Conservation (phyloP, 768 basidiomycete genomes). For the Boletus fagicola region DNA sequence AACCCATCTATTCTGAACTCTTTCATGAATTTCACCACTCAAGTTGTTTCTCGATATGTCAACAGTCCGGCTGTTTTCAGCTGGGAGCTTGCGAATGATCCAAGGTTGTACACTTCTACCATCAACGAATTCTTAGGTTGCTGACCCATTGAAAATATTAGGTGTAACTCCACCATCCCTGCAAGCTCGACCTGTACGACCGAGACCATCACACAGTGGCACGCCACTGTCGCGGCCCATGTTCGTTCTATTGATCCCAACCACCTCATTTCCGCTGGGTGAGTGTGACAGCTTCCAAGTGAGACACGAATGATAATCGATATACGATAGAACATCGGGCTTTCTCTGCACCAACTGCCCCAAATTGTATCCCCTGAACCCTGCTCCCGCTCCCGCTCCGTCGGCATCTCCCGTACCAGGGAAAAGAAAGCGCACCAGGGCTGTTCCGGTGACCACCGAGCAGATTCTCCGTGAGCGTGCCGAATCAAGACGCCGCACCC, state of each 20-base stretch:
- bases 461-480: constrained; percentile 49
- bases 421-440: constrained; percentile 35
- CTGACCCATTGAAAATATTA: constrained; percentile 22
- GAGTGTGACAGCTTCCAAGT: constrained; percentile 17
- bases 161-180: constrained; percentile 56
- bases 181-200: constrained; percentile 45
- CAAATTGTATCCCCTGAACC: constrained; percentile 48
- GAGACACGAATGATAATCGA: not conserved
- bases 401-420: constrained; percentile 41
- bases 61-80: constrained; percentile 50
- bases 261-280: constrained; percentile 66
- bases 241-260: constrained; percentile 54
- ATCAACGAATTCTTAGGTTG: not conserved
- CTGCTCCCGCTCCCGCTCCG: constrained; percentile 36
- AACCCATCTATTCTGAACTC: constrained; percentile 46
- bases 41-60: constrained; percentile 54
- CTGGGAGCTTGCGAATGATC: constrained; percentile 68
- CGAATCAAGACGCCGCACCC: constrained; percentile 45
- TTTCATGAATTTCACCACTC: constrained; percentile 57
- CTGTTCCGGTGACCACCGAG: constrained; percentile 45
- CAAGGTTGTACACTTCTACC: constrained; percentile 40
- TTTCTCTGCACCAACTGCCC: constrained; percentile 57
- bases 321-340: constrained; percentile 45
- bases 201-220: constrained; percentile 57
- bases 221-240: constrained; percentile 43